A percentile compares a stretch with the other conserved stretches of the same genome.
phyloP scores from a whole-genome alignment of 1,284 basidiomycete species.

The Malassezia psittaci region DNA sequence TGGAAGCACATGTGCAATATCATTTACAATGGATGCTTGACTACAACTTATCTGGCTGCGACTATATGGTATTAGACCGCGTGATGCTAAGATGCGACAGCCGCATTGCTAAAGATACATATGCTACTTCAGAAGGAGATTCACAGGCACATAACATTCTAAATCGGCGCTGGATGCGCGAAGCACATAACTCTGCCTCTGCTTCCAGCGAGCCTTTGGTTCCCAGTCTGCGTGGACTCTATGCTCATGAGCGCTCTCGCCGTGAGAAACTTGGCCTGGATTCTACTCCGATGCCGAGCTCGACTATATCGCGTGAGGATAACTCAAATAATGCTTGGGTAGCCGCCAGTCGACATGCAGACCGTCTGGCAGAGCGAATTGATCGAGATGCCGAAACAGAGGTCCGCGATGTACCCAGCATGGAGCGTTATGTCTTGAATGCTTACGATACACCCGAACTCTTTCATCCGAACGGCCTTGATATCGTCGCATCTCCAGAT shows the following conservation, averaged over 20 bases:
- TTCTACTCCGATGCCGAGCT: conserved; percentile 5
- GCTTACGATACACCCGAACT: conserved; percentile 66
- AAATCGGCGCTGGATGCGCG: conserved; percentile 62
- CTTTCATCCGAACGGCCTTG: conserved; percentile 28
- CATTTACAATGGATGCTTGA: conserved; percentile 88
- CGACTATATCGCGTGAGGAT: background rate
- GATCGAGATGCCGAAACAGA: background rate
- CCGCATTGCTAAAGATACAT: conserved; percentile 52
- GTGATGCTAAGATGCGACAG: conserved; percentile 50
- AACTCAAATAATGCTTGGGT: conserved; percentile 6
- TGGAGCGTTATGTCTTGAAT: conserved; percentile 66
- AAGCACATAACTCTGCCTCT: conserved; percentile 52
- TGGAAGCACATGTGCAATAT: conserved; percentile 79
- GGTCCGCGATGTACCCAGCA: conserved; percentile 17
- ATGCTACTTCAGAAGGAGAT: conserved; percentile 74
- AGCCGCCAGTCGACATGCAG: background rate
- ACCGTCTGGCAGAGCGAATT: conserved; percentile 2
- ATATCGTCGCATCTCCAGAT: conserved; percentile 8
- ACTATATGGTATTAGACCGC: conserved; percentile 62
- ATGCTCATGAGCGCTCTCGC: conserved; percentile 68
- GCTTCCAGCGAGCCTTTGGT: conserved; percentile 50
- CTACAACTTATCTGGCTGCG: conserved; percentile 88
- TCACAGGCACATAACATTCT: conserved; percentile 69
- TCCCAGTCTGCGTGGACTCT: conserved; percentile 76
- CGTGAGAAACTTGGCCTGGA: background rate